Base-by-base conservation (phyloP, 805 yeast species). In the Clavispora carvajalis region DNA sequence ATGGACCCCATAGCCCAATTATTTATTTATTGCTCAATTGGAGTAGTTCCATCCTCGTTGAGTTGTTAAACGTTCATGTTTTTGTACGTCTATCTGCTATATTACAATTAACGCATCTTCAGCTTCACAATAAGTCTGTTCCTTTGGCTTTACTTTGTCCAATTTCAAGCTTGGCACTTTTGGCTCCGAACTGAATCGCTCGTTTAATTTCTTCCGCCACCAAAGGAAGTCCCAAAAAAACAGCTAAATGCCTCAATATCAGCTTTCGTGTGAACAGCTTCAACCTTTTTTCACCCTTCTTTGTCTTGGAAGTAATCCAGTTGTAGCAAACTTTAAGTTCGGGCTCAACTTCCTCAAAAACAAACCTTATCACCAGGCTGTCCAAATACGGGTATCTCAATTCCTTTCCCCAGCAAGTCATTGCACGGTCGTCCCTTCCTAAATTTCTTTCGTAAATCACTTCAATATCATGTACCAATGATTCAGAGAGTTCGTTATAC, bases 151-250 rank as follows among this genome's bases (percentile, higher is more conserved):
- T 83, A 4, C 90, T 82, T 33, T 83, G 77, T 1, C 91, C 91
- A 3, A 79, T 71, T 46, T 85, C 90, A 82, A 93, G 79, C 60
- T 91, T 95, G 1, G 99, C 99, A 56, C 95, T 83, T 47, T 85
- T 81, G 0, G 98, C 86, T 0, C 99, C 99, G 60, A 93, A 93
- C 57, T 93, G 99, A 45, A 93, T 89, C 0, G 99, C 99, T 35
- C 99, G 70, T 57, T 93, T 93, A 1, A 84, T 78, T 55, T 93
- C 98, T 17, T 69, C 66, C 13, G 79, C 64, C 0, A 89, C 93
- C 58, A 71, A 73, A 0, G 47, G 57, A 24, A 87, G 56, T 0
- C 73, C 74, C 15, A 82, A 48, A 0, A 52, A 57, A 0, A 47
- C 48, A 0, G 97, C 96, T 7, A 85, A 54, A 36, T 65, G 60